Percentiles rank a stretch among this genome's conserved stretches.
These are phyloP conservation scores for Tremellales sp. DNA, from an alignment of 1,284 basidiomycete species.

Conservation along the genomic window DNA sequence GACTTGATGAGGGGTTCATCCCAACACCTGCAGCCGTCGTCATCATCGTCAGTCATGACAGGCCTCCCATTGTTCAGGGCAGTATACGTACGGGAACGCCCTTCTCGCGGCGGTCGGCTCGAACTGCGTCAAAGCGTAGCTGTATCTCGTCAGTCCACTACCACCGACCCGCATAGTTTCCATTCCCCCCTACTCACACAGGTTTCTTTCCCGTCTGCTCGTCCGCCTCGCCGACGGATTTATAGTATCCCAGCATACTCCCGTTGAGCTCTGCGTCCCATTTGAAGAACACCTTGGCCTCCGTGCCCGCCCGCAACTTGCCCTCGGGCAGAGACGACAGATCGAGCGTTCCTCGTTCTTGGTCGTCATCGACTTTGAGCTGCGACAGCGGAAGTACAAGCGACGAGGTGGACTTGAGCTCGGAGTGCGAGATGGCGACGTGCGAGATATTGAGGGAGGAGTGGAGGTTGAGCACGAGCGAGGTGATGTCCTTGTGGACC, in stretches of 20 bases:
- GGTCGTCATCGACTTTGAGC: constrained; percentile 57
- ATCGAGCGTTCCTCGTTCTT: constrained; percentile 62
- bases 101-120: constrained; percentile 82
- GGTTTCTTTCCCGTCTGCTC: constrained; percentile 50
- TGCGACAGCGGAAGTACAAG: constrained; percentile 48
- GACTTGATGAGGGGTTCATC: constrained; percentile 93
- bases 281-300: constrained; percentile 54
- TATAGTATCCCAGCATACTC: constrained; percentile 58
- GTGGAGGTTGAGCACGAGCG: constrained; percentile 68
- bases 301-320: constrained; percentile 58
- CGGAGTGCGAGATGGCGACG: constrained; percentile 61
- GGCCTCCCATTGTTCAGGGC: background rate
- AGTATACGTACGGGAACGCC: constrained; percentile 61
- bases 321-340: constrained; percentile 63
- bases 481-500: constrained; percentile 60
- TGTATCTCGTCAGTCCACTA: constrained; percentile 10
- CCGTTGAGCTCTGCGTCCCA: constrained; percentile 60
- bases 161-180: background rate
- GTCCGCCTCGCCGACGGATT: constrained; percentile 50
- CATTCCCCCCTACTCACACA: constrained; percentile 34
- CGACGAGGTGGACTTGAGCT: constrained; percentile 57
- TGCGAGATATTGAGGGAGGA: constrained; percentile 63
- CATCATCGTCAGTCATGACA: no score
- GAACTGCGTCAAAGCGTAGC: constrained; percentile 72
- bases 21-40: constrained; percentile 58